Evolutionary conservation across 148 eudicot genomes (phyloP).

Genomic region (Persicaria maculosa): DNA sequence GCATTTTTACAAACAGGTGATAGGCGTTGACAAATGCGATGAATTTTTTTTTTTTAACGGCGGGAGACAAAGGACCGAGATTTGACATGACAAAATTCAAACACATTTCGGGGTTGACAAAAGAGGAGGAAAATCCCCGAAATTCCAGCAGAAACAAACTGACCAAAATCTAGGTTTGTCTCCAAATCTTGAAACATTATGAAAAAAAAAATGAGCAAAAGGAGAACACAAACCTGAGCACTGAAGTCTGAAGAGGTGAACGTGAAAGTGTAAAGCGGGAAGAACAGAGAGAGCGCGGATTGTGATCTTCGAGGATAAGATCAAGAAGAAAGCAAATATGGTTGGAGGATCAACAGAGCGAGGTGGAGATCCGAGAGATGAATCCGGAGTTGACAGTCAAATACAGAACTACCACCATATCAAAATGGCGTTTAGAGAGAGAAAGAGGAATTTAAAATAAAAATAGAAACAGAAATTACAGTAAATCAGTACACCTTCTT

Average conservation of each 20-base stretch:
- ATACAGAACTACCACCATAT: constrained; percentile 4
- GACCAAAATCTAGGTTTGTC: neutral
- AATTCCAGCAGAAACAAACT: constrained; percentile 5
- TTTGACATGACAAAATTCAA: constrained; percentile 1
- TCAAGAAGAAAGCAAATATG: neutral
- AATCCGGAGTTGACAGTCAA: constrained; percentile 9
- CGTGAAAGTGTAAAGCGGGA: neutral
- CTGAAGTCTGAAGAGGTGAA: neutral
- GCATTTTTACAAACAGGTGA: neutral
- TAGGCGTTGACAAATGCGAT: constrained; percentile 10
- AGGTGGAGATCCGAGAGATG: constrained; percentile 3
- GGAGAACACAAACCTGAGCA: neutral
- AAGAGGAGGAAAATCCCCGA: neutral
- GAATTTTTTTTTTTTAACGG: neutral
- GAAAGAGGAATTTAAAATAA: neutral
- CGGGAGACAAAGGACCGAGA: neutral
- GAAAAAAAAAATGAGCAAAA: neutral
- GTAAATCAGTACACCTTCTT: neutral
- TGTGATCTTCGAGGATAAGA: neutral
- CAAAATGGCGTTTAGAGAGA: constrained; percentile 2
- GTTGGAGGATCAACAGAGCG: neutral
- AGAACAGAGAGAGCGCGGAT: too few relatives aligned
- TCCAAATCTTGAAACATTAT: neutral
- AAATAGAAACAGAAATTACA: neutral
- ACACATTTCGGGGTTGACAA: neutral